Evolutionary conservation across 257 asterid species (phyloP).

Genomic region (Henckelia pumila): DNA sequence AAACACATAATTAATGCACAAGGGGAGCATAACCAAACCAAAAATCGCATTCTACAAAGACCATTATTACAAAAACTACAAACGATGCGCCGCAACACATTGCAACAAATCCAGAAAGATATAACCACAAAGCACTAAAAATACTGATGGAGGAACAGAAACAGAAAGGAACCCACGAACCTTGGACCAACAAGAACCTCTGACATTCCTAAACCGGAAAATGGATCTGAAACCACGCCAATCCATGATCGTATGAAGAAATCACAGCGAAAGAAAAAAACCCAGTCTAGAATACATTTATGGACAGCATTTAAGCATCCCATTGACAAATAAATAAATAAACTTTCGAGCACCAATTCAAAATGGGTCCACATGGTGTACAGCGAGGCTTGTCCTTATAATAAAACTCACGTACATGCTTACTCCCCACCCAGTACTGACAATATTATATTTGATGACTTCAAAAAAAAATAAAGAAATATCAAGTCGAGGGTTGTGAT

Average conservation of each 20-base stretch:
- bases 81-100: neutral
- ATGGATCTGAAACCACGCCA: conserved; percentile 40
- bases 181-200: conserved; percentile 34
- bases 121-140: neutral
- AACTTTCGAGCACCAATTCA: neutral
- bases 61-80: no score
- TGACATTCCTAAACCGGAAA: conserved; percentile 30
- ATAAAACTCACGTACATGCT: conserved; percentile 19
- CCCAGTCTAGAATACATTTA: conserved; percentile 13
- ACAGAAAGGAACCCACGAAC: conserved; percentile 27
- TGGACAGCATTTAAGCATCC: neutral
- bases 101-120: neutral
- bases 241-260: conserved; percentile 36
- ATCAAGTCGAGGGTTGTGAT: neutral
- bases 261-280: conserved; percentile 20
- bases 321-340: conserved; percentile 8
- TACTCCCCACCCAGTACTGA: neutral
- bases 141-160: neutral
- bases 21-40: no score
- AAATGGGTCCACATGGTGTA: conserved; percentile 32
- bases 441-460: neutral
- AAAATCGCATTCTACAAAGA: no score
- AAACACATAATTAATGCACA: neutral
- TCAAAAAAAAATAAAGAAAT: neutral
- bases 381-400: conserved; percentile 20